A percentile compares a stretch with the other conserved stretches of the same genome.
These are phyloP conservation scores for Cercis canadensis DNA, from an alignment of 306 rosid species.

Conservation along the genomic window DNA sequence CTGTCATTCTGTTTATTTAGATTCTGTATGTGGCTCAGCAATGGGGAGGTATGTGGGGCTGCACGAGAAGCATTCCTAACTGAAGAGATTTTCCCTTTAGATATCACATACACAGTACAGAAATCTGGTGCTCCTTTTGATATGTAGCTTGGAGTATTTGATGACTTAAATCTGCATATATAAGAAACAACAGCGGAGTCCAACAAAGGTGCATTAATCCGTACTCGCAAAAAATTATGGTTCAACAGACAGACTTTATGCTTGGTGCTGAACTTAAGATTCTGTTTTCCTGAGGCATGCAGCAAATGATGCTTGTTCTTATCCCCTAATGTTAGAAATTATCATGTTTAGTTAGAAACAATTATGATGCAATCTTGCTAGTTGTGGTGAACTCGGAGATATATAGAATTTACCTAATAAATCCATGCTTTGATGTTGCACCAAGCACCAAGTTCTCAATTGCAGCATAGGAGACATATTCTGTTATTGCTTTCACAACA, in stretches of 20 bases:
- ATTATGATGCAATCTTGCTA: no score
- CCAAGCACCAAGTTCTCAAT: conserved; percentile 83
- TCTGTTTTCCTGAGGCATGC: no score
- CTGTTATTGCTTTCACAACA: conserved; percentile 71
- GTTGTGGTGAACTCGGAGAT: no score
- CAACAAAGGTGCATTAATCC: background rate
- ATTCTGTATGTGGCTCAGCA: conserved; percentile 47
- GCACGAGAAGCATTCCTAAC: conserved; percentile 63
- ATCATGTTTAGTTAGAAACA: conserved; percentile 1
- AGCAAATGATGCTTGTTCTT: background rate
- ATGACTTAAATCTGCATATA: conserved; percentile 70
- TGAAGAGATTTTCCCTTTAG: conserved; percentile 83
- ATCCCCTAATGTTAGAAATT: background rate
- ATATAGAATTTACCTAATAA: conserved; percentile 72
- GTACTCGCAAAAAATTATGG: no score
- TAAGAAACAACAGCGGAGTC: conserved; percentile 3
- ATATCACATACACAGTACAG: conserved; percentile 73
- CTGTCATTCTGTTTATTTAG: conserved; percentile 30
- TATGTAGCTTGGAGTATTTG: conserved; percentile 59
- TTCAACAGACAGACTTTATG: no score
- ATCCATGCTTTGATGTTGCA: conserved; percentile 75
- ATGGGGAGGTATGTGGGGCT: conserved; percentile 72
- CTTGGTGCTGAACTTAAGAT: no score
- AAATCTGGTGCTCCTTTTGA: conserved; percentile 84
- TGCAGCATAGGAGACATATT: conserved; percentile 79